Conservation (phyloP, 2,329 filamentous ascomycete species). For the Cladophialophora chaetospira region DNA sequence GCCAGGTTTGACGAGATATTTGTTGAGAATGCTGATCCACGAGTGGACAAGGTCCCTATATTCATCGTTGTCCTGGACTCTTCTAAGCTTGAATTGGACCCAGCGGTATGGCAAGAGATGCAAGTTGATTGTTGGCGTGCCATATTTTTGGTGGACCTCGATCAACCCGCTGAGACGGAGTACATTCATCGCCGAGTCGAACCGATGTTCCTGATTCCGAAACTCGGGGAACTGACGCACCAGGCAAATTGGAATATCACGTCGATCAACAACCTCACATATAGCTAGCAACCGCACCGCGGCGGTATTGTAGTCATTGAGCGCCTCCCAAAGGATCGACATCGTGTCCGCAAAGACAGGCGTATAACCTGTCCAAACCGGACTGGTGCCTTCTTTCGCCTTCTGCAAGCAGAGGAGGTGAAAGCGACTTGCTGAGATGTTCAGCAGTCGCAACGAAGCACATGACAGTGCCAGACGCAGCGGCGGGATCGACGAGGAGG, state of each 20-base stretch:
- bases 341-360: slow-evolving; percentile 65
- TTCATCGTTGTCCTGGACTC: slow-evolving; percentile 10
- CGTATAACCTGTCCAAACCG: slow-evolving; percentile 28
- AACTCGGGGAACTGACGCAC: slow-evolving; percentile 13
- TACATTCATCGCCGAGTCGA: slow-evolving; percentile 1
- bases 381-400: slow-evolving; percentile 7
- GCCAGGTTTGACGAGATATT: slow-evolving; percentile 7
- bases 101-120: slow-evolving; percentile 10
- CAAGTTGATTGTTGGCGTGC: slow-evolving; percentile 3
- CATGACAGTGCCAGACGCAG: slow-evolving; percentile 7
- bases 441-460: slow-evolving; percentile 8
- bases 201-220: not conserved
- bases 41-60: slow-evolving; percentile 1
- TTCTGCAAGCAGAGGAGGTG: not conserved
- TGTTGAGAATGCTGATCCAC: slow-evolving; percentile 3
- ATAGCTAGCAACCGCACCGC: slow-evolving; percentile 7
- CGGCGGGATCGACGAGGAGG: not conserved
- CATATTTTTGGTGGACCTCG: slow-evolving; percentile 3
- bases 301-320: slow-evolving; percentile 11
- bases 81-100: slow-evolving; percentile 10
- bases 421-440: slow-evolving; percentile 2
- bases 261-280: slow-evolving; percentile 8
- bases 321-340: slow-evolving; percentile 47
- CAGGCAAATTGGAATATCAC: slow-evolving; percentile 9
- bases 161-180: slow-evolving; percentile 10